Evolutionary conservation across 176 grass and related monocot species (phyloP).

Genomic region (Aegilops bicornis): DNA sequence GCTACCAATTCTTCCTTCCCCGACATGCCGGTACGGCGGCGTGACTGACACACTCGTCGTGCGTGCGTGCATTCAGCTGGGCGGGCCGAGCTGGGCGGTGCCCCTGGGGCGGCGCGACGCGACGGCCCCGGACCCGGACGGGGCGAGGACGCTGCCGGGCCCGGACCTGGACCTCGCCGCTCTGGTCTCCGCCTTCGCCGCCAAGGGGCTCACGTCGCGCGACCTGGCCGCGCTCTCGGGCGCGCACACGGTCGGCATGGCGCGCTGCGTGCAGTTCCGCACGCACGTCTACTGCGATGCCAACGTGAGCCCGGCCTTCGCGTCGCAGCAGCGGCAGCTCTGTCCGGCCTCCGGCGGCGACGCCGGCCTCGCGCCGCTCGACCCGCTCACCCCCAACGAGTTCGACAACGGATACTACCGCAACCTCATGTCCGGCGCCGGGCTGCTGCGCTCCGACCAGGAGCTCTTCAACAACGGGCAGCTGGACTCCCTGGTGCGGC

Average conservation of each 20-base stretch:
- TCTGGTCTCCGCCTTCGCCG: constrained; percentile 47
- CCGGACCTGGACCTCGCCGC: constrained; percentile 34
- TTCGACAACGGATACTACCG: constrained; percentile 82
- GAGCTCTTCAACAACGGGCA: constrained; percentile 72
- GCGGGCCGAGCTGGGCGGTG: constrained; percentile 75
- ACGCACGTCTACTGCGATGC: constrained; percentile 59
- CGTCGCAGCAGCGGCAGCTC: background rate
- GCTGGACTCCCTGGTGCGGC: constrained; percentile 45
- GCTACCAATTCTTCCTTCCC: background rate
- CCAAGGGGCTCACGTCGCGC: constrained; percentile 51
- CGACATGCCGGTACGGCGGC: no score
- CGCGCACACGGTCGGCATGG: constrained; percentile 62
- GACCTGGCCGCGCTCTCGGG: constrained; percentile 68
- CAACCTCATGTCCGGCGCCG: constrained; percentile 47
- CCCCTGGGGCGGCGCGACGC: constrained; percentile 66
- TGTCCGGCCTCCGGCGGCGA: constrained; percentile 53
- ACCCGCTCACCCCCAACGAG: constrained; percentile 44
- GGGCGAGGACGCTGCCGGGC: constrained; percentile 38
- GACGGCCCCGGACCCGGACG: constrained; percentile 36
- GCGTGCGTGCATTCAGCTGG: constrained; percentile 38
- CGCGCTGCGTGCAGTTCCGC: constrained; percentile 49
- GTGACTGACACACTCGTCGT: background rate
- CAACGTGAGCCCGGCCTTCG: constrained; percentile 42
- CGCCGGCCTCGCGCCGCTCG: constrained; percentile 40
- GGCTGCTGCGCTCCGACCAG: constrained; percentile 85